Evolutionary conservation across 164 flowering plant genomes (phyloP), one percentile per base, ranked within the genome.

Genomic region (Echeveria elegans): DNA sequence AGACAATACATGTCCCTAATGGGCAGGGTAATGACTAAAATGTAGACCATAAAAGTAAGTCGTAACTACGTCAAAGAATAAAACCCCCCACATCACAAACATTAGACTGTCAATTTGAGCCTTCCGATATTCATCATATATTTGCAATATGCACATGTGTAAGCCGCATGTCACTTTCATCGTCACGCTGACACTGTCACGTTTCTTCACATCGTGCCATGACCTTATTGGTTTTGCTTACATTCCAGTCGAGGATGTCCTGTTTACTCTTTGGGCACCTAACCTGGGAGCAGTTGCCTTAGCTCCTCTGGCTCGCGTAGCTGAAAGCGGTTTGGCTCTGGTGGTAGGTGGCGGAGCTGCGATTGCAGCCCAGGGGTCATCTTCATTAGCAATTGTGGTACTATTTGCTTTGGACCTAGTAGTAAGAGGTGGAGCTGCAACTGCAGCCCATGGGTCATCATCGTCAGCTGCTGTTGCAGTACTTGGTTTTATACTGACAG

Each of bases 281-380:
- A 91, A 70, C 73, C 77, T 90, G 3, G 83, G 80, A 72, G 90
- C 88, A 56, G 86, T 78, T 34, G 86, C 71, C 79, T 85, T 92
- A 11, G 75, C 72, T 38, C 86, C 92, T 70, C 96, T 76, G 34
- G 93, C 95, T 78, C 95, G 76, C 7, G 89, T 88, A 67, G 79
- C 72, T 26, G 89, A 72, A 53, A 93, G 72, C 15, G 97, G 98
- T 69, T 84, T 89, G 53, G 85, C 93, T 64, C 77, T 83, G 16
- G 96, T 86, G 0, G 86, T 77, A 4, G 98, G 98, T 37, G 88
- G 81, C 6, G 98, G 98, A 70, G 98, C 98, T 68, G 98, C 98
- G 72, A 94, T 94, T 62, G 96, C 82, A 31, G 88, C 92, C 98
- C 98, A 90, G 0, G 90, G 92, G 48, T 93, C 96, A 68, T 86